phyloP scores from a whole-genome alignment of 495 filamentous ascomycete genomes.

The Rhizodiscina lignyota region DNA sequence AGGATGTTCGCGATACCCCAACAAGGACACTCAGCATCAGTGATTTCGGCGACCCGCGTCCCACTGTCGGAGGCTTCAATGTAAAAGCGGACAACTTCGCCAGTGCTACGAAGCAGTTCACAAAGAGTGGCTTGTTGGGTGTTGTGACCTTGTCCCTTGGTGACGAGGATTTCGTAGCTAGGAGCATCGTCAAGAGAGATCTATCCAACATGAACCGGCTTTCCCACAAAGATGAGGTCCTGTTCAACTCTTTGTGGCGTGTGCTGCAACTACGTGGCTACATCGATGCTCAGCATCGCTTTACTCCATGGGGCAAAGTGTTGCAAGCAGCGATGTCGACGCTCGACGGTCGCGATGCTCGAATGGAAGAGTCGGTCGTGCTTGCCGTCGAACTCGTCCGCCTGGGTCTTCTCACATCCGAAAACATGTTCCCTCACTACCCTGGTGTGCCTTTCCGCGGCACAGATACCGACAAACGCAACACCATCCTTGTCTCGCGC shows the following conservation, averaged over 20 bases:
- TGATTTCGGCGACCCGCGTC: conserved; percentile 42
- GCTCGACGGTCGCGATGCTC: conserved; percentile 27
- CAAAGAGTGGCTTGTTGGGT: conserved; percentile 36
- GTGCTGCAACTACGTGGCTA: conserved; percentile 83
- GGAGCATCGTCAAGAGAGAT: too few relatives aligned
- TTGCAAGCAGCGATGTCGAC: conserved; percentile 49
- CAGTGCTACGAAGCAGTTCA: too few relatives aligned
- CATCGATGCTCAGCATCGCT: conserved; percentile 57
- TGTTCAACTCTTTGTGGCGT: conserved; percentile 64
- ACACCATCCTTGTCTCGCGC: conserved; percentile 66
- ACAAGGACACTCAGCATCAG: conserved; percentile 39
- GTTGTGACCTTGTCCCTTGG: conserved; percentile 28
- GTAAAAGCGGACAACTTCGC: conserved; percentile 43
- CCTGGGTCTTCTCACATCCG: conserved; percentile 24
- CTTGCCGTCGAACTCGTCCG: conserved; percentile 12
- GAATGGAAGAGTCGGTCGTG: conserved; percentile 21
- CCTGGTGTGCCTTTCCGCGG: conserved; percentile 15
- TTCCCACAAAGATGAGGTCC: conserved; percentile 39
- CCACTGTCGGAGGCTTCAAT: conserved; percentile 55
- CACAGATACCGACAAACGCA: conserved; percentile 17
- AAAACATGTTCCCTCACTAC: conserved; percentile 35
- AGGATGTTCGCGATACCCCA: conserved; percentile 42
- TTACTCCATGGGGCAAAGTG: conserved; percentile 73
- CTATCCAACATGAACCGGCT: conserved; percentile 11
- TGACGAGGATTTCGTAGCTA: conserved; percentile 25